Percentiles rank a stretch among this genome's conserved stretches.
Evolutionary conservation across 495 filamentous ascomycete species (phyloP).

Genomic region (Margaritispora aquatica): DNA sequence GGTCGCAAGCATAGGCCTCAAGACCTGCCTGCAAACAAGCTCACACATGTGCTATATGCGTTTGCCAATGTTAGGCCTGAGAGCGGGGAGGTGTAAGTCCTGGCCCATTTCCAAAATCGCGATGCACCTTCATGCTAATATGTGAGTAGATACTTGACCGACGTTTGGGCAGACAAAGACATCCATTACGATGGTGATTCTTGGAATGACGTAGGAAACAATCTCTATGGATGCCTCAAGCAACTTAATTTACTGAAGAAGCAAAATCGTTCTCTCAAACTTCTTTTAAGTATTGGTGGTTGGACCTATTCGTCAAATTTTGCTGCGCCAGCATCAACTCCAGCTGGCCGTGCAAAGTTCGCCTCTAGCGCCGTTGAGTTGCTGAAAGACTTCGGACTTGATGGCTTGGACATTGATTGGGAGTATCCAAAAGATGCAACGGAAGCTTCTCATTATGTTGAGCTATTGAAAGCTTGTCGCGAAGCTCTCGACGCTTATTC

Average conservation of each 20-base stretch:
- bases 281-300: slow-evolving; percentile 88
- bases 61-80: slow-evolving; percentile 63
- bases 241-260: slow-evolving; percentile 91
- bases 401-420: slow-evolving; percentile 59
- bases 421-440: slow-evolving; percentile 48
- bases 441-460: slow-evolving; percentile 71
- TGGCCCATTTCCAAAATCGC: neutral
- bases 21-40: slow-evolving; percentile 76
- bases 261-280: slow-evolving; percentile 79
- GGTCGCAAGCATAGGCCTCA: slow-evolving; percentile 80
- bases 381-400: slow-evolving; percentile 56
- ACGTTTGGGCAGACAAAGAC: slow-evolving; percentile 79
- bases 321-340: slow-evolving; percentile 59
- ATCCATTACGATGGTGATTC: slow-evolving; percentile 87
- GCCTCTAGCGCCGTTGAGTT: slow-evolving; percentile 62
- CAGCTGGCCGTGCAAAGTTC: slow-evolving; percentile 57
- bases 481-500: slow-evolving; percentile 56
- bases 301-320: slow-evolving; percentile 96
- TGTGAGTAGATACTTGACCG: slow-evolving; percentile 56
- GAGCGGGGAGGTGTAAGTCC: slow-evolving; percentile 52
- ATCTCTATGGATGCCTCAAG: slow-evolving; percentile 89
- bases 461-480: slow-evolving; percentile 58
- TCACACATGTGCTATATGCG: slow-evolving; percentile 84
- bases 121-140: neutral
- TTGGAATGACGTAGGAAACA: slow-evolving; percentile 61